Percentiles rank a stretch among this genome's conserved stretches.
These are phyloP conservation scores for Peronospora belbahrii DNA, from an alignment of 352 stramenopile species.

Conservation along the genomic window DNA sequence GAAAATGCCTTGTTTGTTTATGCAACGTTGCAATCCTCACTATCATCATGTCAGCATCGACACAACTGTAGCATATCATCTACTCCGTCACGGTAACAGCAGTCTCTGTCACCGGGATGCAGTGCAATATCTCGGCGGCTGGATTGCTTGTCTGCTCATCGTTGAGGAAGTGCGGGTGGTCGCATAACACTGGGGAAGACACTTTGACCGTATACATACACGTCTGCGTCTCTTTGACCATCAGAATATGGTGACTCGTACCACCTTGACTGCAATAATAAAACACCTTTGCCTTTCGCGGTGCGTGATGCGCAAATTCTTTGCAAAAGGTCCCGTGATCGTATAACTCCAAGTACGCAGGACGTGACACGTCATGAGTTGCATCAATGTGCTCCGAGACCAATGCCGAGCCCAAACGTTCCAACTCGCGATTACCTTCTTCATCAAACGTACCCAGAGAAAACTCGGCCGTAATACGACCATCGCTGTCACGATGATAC, in stretches of 20 bases:
- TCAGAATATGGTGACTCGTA: slow-evolving; percentile 60
- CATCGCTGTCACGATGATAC: slow-evolving; percentile 66
- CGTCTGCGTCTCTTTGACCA: slow-evolving; percentile 78
- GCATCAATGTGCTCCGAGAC: slow-evolving; percentile 73
- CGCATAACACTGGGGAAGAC: slow-evolving; percentile 59
- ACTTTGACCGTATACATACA: slow-evolving; percentile 79
- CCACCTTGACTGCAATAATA: slow-evolving; percentile 73
- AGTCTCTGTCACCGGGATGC: slow-evolving; percentile 31
- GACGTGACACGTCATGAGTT: slow-evolving; percentile 59
- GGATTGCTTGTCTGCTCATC: slow-evolving; percentile 52
- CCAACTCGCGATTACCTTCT: slow-evolving; percentile 42
- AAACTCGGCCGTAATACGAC: slow-evolving; percentile 58
- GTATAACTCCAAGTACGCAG: slow-evolving; percentile 69
- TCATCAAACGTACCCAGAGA: slow-evolving; percentile 52
- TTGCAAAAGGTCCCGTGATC: slow-evolving; percentile 63
- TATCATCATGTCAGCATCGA: no score
- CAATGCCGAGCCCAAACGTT: slow-evolving; percentile 33
- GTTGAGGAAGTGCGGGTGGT: slow-evolving; percentile 77
- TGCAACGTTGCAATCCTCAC: no score
- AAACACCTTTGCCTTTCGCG: slow-evolving; percentile 56
- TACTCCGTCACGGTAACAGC: not conserved
- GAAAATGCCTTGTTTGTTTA: no score
- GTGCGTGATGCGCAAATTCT: slow-evolving; percentile 50
- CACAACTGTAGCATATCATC: not conserved
- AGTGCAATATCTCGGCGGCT: slow-evolving; percentile 58